Conservation (phyloP, 495 filamentous ascomycete genomes). For the Lasiosphaeria ovina region DNA sequence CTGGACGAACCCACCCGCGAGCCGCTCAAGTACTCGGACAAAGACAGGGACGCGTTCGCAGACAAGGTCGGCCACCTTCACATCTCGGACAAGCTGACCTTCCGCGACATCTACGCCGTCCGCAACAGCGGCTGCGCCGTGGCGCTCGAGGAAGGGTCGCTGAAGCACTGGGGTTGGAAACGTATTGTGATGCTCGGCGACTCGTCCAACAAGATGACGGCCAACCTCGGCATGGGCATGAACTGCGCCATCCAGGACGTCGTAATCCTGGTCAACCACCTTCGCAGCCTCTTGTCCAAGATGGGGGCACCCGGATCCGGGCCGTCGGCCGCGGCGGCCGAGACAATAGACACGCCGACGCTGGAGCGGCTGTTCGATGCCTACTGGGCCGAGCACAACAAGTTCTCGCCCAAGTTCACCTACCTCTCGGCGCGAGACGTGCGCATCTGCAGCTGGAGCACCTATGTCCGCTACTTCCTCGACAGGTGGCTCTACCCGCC, state of each 20-base stretch:
- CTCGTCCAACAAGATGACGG: slow-evolving; percentile 35
- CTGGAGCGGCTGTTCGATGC: too few relatives aligned
- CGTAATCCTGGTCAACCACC: slow-evolving; percentile 29
- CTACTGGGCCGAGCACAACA: too few relatives aligned
- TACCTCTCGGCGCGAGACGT: too few relatives aligned
- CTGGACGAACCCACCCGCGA: slow-evolving; percentile 13
- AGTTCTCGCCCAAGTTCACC: too few relatives aligned
- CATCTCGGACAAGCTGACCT: slow-evolving; percentile 22
- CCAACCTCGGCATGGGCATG: slow-evolving; percentile 33
- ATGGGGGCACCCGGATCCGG: too few relatives aligned
- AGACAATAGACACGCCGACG: too few relatives aligned
- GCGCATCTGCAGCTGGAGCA: too few relatives aligned
- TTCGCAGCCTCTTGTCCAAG: background rate
- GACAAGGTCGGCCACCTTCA: background rate
- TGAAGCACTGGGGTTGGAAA: slow-evolving; percentile 28
- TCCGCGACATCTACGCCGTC: slow-evolving; percentile 21
- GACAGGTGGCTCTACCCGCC: too few relatives aligned
- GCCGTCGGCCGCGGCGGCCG: too few relatives aligned
- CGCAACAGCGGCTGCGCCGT: slow-evolving; percentile 28
- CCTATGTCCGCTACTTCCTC: too few relatives aligned
- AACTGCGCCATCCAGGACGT: slow-evolving; percentile 35
- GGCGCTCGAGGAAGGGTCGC: slow-evolving; percentile 34
- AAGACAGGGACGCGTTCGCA: slow-evolving; percentile 26
- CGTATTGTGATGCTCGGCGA: slow-evolving; percentile 37
- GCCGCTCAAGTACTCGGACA: slow-evolving; percentile 28